Conservation (phyloP, 495 filamentous ascomycete species). For the Elasticomyces elasticus region DNA sequence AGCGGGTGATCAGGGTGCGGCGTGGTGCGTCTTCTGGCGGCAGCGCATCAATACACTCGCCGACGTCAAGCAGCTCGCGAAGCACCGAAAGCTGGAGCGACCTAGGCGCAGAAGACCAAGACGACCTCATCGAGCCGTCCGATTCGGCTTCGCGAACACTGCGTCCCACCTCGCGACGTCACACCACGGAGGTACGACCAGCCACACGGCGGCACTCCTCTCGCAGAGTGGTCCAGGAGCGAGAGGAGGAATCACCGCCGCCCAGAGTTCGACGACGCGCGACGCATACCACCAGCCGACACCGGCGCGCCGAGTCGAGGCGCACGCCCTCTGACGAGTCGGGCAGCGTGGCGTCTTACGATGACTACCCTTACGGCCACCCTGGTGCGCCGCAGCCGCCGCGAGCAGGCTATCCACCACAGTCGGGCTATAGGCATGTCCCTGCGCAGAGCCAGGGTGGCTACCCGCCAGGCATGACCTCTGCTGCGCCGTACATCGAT, state of each 20-base stretch:
- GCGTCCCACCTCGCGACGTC: conserved; percentile 4
- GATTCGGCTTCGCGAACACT: conserved; percentile 33
- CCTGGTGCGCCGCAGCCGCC: conserved; percentile 21
- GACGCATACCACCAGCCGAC: conserved; percentile 8
- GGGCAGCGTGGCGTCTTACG: conserved; percentile 31
- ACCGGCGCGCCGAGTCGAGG: conserved; percentile 15
- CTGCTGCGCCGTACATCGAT: conserved; percentile 14
- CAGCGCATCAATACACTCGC: conserved; percentile 17
- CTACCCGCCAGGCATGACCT: conserved; percentile 27
- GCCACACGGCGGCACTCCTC: conserved; percentile 26
- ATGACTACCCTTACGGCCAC: conserved; percentile 30
- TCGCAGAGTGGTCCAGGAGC: conserved; percentile 11
- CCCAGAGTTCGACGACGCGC: conserved; percentile 9
- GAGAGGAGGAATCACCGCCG: conserved; percentile 22
- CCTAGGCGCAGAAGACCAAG: conserved; percentile 22
- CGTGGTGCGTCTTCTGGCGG: conserved; percentile 14
- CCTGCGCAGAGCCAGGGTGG: conserved; percentile 23
- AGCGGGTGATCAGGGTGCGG: conserved; percentile 10
- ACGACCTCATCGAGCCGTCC: conserved; percentile 32
- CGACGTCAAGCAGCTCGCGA: conserved; percentile 11
- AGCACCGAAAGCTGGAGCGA: conserved; percentile 16
- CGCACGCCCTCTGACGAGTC: conserved; percentile 21
- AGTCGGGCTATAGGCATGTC: conserved; percentile 19
- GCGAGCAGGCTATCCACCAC: conserved; percentile 21
- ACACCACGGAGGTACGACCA: conserved; percentile 21